A percentile compares a stretch with the other conserved stretches of the same genome.
Conservation (phyloP, 768 basidiomycete species). For the Serendipita vermifera region DNA sequence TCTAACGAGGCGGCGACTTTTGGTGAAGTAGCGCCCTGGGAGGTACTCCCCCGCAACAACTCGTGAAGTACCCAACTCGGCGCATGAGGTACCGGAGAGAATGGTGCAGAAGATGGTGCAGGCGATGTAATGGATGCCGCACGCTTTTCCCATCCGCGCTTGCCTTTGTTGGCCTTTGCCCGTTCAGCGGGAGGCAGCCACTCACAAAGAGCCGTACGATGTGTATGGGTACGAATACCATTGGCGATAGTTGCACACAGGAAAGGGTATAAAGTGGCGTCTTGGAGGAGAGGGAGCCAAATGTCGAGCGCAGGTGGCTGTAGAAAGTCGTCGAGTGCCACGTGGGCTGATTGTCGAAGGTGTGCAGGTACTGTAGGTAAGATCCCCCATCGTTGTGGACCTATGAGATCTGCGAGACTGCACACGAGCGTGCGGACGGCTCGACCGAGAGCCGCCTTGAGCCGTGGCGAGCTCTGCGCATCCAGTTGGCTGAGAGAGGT, state of each 20-base stretch:
- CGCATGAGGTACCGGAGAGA: too few relatives aligned
- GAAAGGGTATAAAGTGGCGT: constrained; percentile 31
- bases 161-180: constrained; percentile 39
- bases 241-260: constrained; percentile 48
- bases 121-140: not conserved
- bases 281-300: constrained; percentile 49
- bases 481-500: constrained; percentile 43
- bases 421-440: constrained; percentile 46
- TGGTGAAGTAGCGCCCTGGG: too few relatives aligned
- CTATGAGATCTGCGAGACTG: constrained; percentile 53
- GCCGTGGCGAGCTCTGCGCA: constrained; percentile 26
- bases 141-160: constrained; percentile 64
- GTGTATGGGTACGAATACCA: constrained; percentile 35
- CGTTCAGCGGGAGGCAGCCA: constrained; percentile 54
- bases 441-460: constrained; percentile 49
- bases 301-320: constrained; percentile 53
- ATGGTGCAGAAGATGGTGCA: not conserved
- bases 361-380: constrained; percentile 34
- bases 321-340: constrained; percentile 47
- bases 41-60: too few relatives aligned
- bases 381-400: constrained; percentile 52
- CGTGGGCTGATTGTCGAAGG: constrained; percentile 38
- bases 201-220: constrained; percentile 40
- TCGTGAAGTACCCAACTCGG: too few relatives aligned
- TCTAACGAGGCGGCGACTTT: constrained; percentile 24